Evolutionary conservation across 2,329 filamentous ascomycete genomes (phyloP).

Genomic region (Bipolaris oryzae): DNA sequence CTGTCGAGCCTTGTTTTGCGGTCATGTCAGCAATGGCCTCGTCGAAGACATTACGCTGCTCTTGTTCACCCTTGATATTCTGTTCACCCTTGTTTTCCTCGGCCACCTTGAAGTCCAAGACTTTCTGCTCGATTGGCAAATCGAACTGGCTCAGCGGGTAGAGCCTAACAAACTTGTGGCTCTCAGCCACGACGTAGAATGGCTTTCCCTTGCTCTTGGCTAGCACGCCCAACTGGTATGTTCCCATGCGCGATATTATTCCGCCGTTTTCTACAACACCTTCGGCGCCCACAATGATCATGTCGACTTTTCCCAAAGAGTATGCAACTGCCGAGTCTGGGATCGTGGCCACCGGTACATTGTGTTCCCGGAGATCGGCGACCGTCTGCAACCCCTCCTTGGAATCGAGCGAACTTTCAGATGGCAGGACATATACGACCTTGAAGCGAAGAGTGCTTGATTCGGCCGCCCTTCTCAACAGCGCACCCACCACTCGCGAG

Average conservation of each 20-base stretch:
- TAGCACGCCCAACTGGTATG: slow-evolving; percentile 82
- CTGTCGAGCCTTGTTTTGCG: slow-evolving; percentile 23
- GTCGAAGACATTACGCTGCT: slow-evolving; percentile 55
- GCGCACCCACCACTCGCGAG: slow-evolving; percentile 78
- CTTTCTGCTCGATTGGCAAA: slow-evolving; percentile 77
- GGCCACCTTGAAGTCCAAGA: slow-evolving; percentile 73
- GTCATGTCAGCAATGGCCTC: slow-evolving; percentile 42
- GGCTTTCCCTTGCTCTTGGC: slow-evolving; percentile 75
- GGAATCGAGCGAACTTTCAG: slow-evolving; percentile 42
- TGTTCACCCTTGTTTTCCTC: slow-evolving; percentile 39
- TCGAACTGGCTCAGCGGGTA: slow-evolving; percentile 84
- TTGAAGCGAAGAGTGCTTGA: slow-evolving; percentile 72
- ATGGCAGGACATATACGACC: slow-evolving; percentile 71
- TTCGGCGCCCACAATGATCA: slow-evolving; percentile 72
- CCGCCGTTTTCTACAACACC: slow-evolving; percentile 94
- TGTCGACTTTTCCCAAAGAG: slow-evolving; percentile 74
- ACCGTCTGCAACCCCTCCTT: slow-evolving; percentile 74
- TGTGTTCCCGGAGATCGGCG: slow-evolving; percentile 69
- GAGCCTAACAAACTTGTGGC: slow-evolving; percentile 92
- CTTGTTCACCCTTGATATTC: slow-evolving; percentile 13
- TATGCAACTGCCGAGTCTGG: slow-evolving; percentile 78
- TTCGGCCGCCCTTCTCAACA: slow-evolving; percentile 76
- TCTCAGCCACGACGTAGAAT: slow-evolving; percentile 92
- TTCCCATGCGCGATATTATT: slow-evolving; percentile 85
- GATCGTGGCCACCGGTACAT: slow-evolving; percentile 83